Evolutionary conservation across 805 yeast species (phyloP), one percentile per base, ranked within the genome.

Genomic region (Yamadazyma sp.): DNA sequence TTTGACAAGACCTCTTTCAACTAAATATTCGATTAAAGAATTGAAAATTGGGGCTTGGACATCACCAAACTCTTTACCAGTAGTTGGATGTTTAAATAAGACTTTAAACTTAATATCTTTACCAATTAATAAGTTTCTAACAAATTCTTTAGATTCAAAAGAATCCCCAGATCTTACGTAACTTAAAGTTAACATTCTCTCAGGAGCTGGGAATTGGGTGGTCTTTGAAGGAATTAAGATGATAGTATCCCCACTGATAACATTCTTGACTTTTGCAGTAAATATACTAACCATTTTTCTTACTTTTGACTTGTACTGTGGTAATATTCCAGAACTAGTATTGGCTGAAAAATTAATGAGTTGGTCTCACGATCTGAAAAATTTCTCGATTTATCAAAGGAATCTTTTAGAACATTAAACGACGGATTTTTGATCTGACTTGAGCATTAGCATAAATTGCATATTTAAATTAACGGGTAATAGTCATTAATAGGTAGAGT

Each of bases 61-160:
- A 52, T 84, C 88, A 16, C 91, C 93, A 53, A 79, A 83, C 47
- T 82, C 88, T 43, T 82, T 70, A 9, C 75, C 78, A 4, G 68
- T 54, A 21, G 56, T 38, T 13, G 75, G 70, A 36, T 62, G 63
- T 47, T 76, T 73, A 61, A 76, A 78, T 26, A 73, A 49, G 18
- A 81, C 77, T 50, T 67, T 65, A 54, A 80, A 81, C 48, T 71
- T 73, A 55, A 84, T 65, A 21, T 63, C 73, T 55, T 82, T 81
- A 17, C 88, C 88, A 24, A 85, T 70, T 13, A 81, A 59, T 44
- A 82, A 65, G 6, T 65, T 64, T 40, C 94, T 70, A 40, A 84
- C 64, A 38, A 60, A 59, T 55, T 84, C 91, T 46, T 81, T 74
- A 23, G 83, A 60, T 47, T 73, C 77, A 48, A 70, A 79, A 2